Conservation (phyloP, 345 rosid species). For the Camelina sativa region DNA sequence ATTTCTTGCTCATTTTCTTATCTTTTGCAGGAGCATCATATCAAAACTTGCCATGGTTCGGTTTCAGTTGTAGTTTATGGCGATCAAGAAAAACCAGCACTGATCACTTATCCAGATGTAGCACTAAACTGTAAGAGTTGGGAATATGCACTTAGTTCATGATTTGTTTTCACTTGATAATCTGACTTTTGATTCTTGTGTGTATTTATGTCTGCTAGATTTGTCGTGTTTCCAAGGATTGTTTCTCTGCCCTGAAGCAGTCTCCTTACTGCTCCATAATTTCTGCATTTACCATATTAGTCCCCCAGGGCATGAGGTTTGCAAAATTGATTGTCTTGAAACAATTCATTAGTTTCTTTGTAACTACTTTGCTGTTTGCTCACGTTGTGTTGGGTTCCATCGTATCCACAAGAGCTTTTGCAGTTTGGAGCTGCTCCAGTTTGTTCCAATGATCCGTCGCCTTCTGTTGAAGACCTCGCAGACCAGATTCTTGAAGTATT, state of each 20-base stretch:
- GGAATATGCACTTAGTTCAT: background rate
- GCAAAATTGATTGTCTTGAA: slow-evolving; percentile 47
- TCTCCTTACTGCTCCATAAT: slow-evolving; percentile 86
- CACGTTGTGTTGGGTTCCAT: slow-evolving; percentile 47
- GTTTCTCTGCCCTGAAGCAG: slow-evolving; percentile 91
- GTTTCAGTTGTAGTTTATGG: slow-evolving; percentile 77
- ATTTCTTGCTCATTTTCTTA: slow-evolving; percentile 5
- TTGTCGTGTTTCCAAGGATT: slow-evolving; percentile 93
- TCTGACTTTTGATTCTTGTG: slow-evolving; percentile 16
- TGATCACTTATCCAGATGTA: slow-evolving; percentile 87
- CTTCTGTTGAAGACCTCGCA: slow-evolving; percentile 81
- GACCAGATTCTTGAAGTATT: slow-evolving; percentile 92
- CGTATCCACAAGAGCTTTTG: slow-evolving; percentile 76
- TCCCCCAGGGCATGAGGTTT: slow-evolving; percentile 98
- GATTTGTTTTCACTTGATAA: slow-evolving; percentile 21
- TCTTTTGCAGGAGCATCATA: slow-evolving; percentile 66
- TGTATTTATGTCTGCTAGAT: slow-evolving; percentile 53
- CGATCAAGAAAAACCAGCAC: slow-evolving; percentile 81
- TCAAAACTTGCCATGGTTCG: slow-evolving; percentile 75
- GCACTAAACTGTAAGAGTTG: slow-evolving; percentile 72
- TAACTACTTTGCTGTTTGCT: slow-evolving; percentile 39
- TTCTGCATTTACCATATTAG: slow-evolving; percentile 95
- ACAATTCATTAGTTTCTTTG: background rate
- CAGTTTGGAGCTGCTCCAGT: slow-evolving; percentile 92
- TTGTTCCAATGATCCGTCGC: slow-evolving; percentile 56